These are phyloP conservation scores for Phytophthora cryptogea DNA, from an alignment of 352 stramenopile species.

Conservation along the genomic window DNA sequence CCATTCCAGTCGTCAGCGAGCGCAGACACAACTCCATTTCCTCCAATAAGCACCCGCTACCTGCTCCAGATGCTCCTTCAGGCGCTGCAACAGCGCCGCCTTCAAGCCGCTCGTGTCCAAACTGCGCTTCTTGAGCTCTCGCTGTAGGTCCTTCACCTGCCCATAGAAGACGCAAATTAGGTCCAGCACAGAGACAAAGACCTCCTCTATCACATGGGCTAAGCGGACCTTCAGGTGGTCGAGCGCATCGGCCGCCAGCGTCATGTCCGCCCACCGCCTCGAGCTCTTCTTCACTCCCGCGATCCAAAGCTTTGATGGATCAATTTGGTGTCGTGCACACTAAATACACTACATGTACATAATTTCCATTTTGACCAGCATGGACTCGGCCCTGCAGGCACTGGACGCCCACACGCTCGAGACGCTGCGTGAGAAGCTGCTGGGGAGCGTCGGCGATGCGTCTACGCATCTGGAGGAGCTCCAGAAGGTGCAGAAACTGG, in stretches of 20 bases:
- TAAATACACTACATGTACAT: neutral
- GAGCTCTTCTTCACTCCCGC: neutral
- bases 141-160: slow-evolving; percentile 63
- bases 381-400: slow-evolving; percentile 8
- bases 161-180: neutral
- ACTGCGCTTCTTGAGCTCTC: slow-evolving; percentile 43
- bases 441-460: neutral
- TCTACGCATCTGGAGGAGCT: slow-evolving; percentile 1
- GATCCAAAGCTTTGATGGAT: slow-evolving; percentile 1
- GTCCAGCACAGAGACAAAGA: neutral
- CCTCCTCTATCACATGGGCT: neutral
- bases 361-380: neutral
- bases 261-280: slow-evolving; percentile 9
- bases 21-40: neutral
- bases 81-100: slow-evolving; percentile 41
- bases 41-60: slow-evolving; percentile 1
- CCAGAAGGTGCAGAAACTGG: slow-evolving; percentile 17
- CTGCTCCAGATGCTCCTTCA: slow-evolving; percentile 41
- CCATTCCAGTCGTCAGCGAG: too few relatives aligned
- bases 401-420: slow-evolving; percentile 19
- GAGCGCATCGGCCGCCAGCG: slow-evolving; percentile 19
- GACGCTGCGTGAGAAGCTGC: slow-evolving; percentile 14
- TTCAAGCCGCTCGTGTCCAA: slow-evolving; percentile 50
- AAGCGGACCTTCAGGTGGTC: slow-evolving; percentile 30
- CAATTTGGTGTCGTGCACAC: too few relatives aligned